Conservation (phyloP, 805 yeast species). For the Pichia nanzhaoensis region DNA sequence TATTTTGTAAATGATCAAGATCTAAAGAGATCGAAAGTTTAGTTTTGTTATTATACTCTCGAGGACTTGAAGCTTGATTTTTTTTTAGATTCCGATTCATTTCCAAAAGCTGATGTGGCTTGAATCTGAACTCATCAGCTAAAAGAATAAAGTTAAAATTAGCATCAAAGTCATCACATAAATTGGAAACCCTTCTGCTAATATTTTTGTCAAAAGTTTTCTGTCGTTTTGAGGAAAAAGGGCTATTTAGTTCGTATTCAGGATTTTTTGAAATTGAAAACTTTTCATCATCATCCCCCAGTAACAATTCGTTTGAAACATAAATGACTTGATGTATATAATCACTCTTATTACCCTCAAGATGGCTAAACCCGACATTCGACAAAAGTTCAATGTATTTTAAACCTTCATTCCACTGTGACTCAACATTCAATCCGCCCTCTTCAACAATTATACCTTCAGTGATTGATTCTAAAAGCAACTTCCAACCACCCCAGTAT, state of each 20-base stretch:
- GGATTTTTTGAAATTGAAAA: background rate
- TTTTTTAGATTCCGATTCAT: conserved; percentile 16
- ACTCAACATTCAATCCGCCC: background rate
- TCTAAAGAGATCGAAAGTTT: conserved; percentile 20
- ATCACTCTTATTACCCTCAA: background rate
- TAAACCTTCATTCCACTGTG: conserved; percentile 22
- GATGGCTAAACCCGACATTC: conserved; percentile 16
- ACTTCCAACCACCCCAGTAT: conserved; percentile 28
- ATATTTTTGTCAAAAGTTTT: conserved; percentile 3
- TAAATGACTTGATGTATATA: conserved; percentile 19
- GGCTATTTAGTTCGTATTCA: background rate
- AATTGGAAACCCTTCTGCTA: conserved; percentile 8
- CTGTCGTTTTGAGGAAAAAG: background rate
- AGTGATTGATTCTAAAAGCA: conserved; percentile 17
- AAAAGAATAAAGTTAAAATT: conserved; percentile 21
- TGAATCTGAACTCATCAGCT: conserved; percentile 25
- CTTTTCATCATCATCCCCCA: background rate
- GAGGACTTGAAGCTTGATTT: background rate
- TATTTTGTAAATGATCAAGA: conserved; percentile 15
- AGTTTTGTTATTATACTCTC: conserved; percentile 7
- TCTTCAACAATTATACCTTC: conserved; percentile 13
- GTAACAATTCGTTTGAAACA: conserved; percentile 16
- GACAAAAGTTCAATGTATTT: conserved; percentile 19
- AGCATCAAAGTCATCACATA: conserved; percentile 18
- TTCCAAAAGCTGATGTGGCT: conserved; percentile 16